These are phyloP conservation scores for Lentinula novae-zelandiae DNA, from an alignment of 1,284 basidiomycete species.

Conservation along the genomic window DNA sequence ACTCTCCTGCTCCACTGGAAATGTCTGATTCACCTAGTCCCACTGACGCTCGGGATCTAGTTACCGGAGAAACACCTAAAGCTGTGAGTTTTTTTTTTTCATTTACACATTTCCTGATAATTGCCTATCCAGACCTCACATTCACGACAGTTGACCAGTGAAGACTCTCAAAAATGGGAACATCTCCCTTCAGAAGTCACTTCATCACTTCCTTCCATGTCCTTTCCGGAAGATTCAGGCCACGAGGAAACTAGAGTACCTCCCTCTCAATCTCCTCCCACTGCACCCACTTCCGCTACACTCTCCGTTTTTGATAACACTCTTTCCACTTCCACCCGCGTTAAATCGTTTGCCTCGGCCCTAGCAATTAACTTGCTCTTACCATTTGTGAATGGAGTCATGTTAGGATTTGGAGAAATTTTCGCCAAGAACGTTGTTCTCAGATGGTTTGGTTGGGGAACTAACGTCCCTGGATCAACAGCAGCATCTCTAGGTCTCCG, in stretches of 20 bases:
- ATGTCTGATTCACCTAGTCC: constrained; percentile 24
- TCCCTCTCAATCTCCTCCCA: constrained; percentile 22
- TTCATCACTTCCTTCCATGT: constrained; percentile 75
- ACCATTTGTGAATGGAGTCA: constrained; percentile 96
- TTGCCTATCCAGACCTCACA: constrained; percentile 17
- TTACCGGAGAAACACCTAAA: constrained; percentile 35
- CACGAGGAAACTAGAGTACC: constrained; percentile 21
- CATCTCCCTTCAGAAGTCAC: constrained; percentile 58
- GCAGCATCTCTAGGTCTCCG: constrained; percentile 11
- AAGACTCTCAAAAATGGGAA: constrained; percentile 67
- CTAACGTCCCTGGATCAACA: constrained; percentile 8
- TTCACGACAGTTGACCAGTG: constrained; percentile 31
- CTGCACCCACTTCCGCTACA: constrained; percentile 55
- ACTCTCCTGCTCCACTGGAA: constrained; percentile 13
- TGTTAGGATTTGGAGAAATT: constrained; percentile 98
- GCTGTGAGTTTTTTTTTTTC: constrained; percentile 23
- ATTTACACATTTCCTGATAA: neutral
- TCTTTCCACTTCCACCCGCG: constrained; percentile 59
- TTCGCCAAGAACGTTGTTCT: constrained; percentile 87
- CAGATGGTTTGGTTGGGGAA: constrained; percentile 54
- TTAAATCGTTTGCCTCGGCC: constrained; percentile 75
- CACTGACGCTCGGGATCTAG: constrained; percentile 43
- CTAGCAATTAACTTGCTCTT: constrained; percentile 90
- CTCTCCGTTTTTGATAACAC: constrained; percentile 75
- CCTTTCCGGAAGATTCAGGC: constrained; percentile 52